Evolutionary conservation across 208 protist genomes (phyloP), one percentile per base, ranked within the genome.

Genomic region (Acanthamoeba healyi): DNA sequence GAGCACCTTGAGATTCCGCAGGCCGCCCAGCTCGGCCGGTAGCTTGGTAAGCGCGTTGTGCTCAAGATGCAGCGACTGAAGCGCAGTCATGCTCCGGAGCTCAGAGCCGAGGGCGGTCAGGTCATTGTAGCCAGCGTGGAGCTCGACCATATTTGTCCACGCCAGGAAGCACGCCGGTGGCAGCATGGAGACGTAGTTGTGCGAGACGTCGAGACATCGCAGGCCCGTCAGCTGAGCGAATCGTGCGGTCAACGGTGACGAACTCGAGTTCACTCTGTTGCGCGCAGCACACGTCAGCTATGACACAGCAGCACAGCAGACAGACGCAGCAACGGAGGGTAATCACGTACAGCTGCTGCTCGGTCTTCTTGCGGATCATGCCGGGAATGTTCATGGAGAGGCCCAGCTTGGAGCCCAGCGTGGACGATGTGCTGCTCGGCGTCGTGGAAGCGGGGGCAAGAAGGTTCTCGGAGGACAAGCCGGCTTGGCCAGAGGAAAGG

Each of bases 151-250:
- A 7, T 49, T 56, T 6, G 79, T 36, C 79, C 79, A 87, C 24
- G 46, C 15, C 46, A 40, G 6, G 34, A 87, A 29, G 51, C 42
- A 61, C 9, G 38, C 42, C 19, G 79, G 51, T n/a, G 79, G 79
- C 32, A 87, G 15, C 46, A 24, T 17, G n/a, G 79, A 87, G 32
- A 87, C 32, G 79, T 34, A 87, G 79, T 87, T 87, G 79, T 40
- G 51, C 15, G 79, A 6, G 42, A 87, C 9, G 44, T 87, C 79
- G n/a, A 87, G 79, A 7, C 19, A n/a, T 22, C 79, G 42, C 79
- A 87, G 44, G 17, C 36, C 34, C 22, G 10, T 9, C n/a, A 77
- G 36, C 67, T 24, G 0, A 15, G 67, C 67, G 67, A 77, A 77
- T 22, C 67, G 29, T 10, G 67, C 67, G 15, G 67, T 77, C 29